These are phyloP conservation scores for Talaromyces wortmannii DNA, from an alignment of 495 filamentous ascomycete genomes.

Conservation along the genomic window DNA sequence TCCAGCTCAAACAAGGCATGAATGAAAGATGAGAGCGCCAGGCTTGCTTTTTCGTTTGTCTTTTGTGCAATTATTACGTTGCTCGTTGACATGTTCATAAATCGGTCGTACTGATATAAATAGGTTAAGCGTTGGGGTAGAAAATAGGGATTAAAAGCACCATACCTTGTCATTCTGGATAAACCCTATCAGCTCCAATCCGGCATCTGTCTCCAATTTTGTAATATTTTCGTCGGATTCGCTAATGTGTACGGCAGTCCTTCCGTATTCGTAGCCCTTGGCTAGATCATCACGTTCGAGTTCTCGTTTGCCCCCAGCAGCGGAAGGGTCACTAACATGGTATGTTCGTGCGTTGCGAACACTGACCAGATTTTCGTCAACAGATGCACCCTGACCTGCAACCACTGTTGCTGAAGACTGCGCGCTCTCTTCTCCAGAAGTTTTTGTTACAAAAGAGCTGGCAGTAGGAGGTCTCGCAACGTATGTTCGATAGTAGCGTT, in stretches of 20 bases:
- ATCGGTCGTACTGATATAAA: slow-evolving; percentile 64
- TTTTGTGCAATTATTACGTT: slow-evolving; percentile 68
- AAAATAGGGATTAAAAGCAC: not conserved
- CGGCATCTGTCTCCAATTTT: slow-evolving; percentile 66
- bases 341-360: slow-evolving; percentile 74
- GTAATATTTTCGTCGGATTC: slow-evolving; percentile 77
- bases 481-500: slow-evolving; percentile 81
- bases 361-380: slow-evolving; percentile 40
- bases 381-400: slow-evolving; percentile 21
- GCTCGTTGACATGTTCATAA: slow-evolving; percentile 73
- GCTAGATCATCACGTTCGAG: slow-evolving; percentile 79
- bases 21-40: slow-evolving; percentile 85
- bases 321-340: slow-evolving; percentile 65
- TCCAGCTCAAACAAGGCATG: slow-evolving; percentile 82
- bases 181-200: slow-evolving; percentile 82
- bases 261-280: slow-evolving; percentile 90
- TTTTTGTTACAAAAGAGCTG: slow-evolving; percentile 59
- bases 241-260: slow-evolving; percentile 83
- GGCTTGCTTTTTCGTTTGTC: slow-evolving; percentile 63
- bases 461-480: slow-evolving; percentile 66
- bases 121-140: slow-evolving; percentile 6
- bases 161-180: slow-evolving; percentile 64
- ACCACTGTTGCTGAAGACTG: slow-evolving; percentile 44
- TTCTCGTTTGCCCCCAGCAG: slow-evolving; percentile 74
- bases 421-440: slow-evolving; percentile 36